Evolutionary conservation across 1,284 basidiomycete genomes (phyloP), one percentile per base, ranked within the genome.

Genomic region (Melampsora americana): DNA sequence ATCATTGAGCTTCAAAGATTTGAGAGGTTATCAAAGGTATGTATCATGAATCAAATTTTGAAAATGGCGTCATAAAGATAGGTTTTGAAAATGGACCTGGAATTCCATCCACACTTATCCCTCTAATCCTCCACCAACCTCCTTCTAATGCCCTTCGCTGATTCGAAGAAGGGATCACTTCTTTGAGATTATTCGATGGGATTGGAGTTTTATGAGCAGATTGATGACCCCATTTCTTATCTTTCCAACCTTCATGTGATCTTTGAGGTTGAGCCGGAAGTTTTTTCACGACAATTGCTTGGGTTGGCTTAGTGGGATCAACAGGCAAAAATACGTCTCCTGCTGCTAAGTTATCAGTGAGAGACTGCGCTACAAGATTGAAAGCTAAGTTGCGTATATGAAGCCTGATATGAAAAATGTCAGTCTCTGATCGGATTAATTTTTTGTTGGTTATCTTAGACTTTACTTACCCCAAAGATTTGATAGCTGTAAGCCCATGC

Each of bases 401-500:
- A n/a, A 5, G 71, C 71, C 71, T 70, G 14, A 28, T 56, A 70
- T 44, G 53, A 23, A 42, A 5, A 9, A 69, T 1, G 16, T 44
- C 42, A 56, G 53, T 56, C 6, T 23, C 20, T 23, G 12, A 44
- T 23, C 20, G 18, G 20, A 20, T 56, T n/a, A 16, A 12, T 0
- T 23, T 14, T 23, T 5, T 11, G 12, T 56, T n/a, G n/a, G n/a
- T n/a, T n/a, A n/a, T n/a, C n/a, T n/a, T 64, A n/a, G n/a, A n/a
- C n/a, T n/a, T n/a, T 56, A 14, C 53, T 61, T 46, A 75, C 73
- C 7, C 65, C 66, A 20, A 48, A 62, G 14, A 75, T 42, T 62
- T 75, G n/a, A 65, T 75, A 75, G 32, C 48, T 35, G 9, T 75
- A 35, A n/a, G 73, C 73, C 73, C 73, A 75, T 23, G 73, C 73